Evolutionary conservation across 371 early-diverging fungal genomes (phyloP), one percentile per base, ranked within the genome.

Genomic region (Funneliformis caledonium): DNA sequence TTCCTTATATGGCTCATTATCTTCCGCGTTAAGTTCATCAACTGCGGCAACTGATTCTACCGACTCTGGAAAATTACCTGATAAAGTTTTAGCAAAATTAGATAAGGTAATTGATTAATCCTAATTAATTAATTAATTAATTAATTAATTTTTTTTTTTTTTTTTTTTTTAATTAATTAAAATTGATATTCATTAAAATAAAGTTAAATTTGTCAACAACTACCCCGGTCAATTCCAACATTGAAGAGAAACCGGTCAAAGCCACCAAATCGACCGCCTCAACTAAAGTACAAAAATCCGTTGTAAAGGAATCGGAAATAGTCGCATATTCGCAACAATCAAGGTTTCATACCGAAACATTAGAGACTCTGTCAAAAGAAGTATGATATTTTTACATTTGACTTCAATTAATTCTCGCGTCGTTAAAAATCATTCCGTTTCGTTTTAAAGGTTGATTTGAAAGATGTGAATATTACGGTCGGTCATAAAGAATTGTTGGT

Each of bases 261-360:
- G 26, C 10, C 31, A 37, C 31, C 45, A 62, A 59, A 65, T 37
- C 16, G 11, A 19, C 77, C 16, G 42, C 52, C 33, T 50, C 43
- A 10, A 31, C 42, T 31, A 19, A 31, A 22, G 48, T 56, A 19
- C 61, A 50, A 47, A 47, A 50, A 16, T 43, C 70, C 37, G 22
- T 75, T 59, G 2, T 72, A 0, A 73, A 81, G 42, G 80, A 81
- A n/a, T 86, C 88, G 6, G 81, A 84, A 11, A 87, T 96, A n/a
- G 89, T 92, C 52, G 96, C 95, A 0, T 93, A 88, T 48, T 92
- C 95, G 1, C 95, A 95, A 77, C 92, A 92, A 81, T 94, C 95
- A 62, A 91, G 97, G n/a, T 97, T 96, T 83, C 94, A 97, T 81
- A 85, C 84, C 6, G 96, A 94, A 82, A 95, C 96, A 0, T 65